These are phyloP conservation scores for Kingdonia uniflora DNA, from an alignment of 164 flowering plant species.

Conservation along the genomic window DNA sequence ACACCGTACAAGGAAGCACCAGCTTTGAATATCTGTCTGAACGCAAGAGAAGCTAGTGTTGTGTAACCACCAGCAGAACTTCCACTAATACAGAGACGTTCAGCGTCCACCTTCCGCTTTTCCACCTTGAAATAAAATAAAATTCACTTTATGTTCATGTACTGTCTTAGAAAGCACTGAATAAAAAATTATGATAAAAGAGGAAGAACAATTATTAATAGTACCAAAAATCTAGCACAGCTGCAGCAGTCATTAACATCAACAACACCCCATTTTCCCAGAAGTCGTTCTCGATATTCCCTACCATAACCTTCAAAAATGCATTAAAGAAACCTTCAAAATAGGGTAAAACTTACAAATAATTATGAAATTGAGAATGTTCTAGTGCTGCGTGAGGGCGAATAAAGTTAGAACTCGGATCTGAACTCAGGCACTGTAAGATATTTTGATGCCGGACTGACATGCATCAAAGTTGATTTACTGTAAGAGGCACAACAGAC, in stretches of 20 bases:
- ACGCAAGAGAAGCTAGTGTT: conserved; percentile 92
- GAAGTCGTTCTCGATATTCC: conserved; percentile 78
- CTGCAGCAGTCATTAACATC: conserved; percentile 97
- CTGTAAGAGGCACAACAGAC: too few relatives aligned
- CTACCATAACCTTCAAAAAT: conserved; percentile 79
- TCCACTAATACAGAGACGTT: conserved; percentile 79
- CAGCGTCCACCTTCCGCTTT: conserved; percentile 67
- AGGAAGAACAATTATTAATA: background rate
- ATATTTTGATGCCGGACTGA: too few relatives aligned
- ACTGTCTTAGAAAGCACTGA: too few relatives aligned
- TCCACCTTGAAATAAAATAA: conserved; percentile 50
- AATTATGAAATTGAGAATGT: too few relatives aligned
- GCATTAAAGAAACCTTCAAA: too few relatives aligned
- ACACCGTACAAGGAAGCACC: conserved; percentile 98
- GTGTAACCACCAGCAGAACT: conserved; percentile 98
- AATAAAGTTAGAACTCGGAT: too few relatives aligned
- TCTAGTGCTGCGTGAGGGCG: too few relatives aligned
- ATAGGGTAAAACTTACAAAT: too few relatives aligned
- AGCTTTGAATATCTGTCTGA: conserved; percentile 74
- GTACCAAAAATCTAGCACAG: conserved; percentile 82
- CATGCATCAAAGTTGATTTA: too few relatives aligned
- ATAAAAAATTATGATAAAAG: background rate
- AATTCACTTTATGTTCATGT: background rate
- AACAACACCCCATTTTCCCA: conserved; percentile 82
- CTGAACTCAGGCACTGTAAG: too few relatives aligned